These are phyloP conservation scores for Vaccinium macrocarpon DNA, from an alignment of 148 eudicot species.

Conservation along the genomic window DNA sequence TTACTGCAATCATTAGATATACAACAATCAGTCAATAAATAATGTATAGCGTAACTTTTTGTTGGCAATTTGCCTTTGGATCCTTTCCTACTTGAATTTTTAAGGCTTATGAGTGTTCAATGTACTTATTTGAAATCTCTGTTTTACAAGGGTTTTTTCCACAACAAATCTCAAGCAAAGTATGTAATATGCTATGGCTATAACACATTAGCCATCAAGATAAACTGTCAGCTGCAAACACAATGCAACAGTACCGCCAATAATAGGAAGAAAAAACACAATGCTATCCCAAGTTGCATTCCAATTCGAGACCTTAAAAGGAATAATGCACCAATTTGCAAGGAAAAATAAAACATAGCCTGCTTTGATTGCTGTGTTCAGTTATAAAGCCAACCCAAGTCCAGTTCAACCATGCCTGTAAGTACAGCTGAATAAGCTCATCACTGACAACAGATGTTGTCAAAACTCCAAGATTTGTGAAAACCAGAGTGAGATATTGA, in stretches of 20 bases:
- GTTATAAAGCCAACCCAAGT: neutral
- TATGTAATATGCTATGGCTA: no score
- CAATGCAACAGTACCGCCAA: neutral
- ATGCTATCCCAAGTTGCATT: neutral
- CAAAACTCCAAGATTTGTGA: conserved; percentile 81
- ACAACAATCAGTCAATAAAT: no score
- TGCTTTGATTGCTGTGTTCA: no score
- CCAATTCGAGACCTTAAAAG: neutral
- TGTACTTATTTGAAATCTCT: no score
- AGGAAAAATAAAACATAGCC: neutral
- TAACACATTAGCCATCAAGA: neutral
- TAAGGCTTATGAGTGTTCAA: no score
- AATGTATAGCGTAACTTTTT: no score
- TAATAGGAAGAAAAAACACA: no score
- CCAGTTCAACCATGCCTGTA: conserved; percentile 26
- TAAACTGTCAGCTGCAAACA: neutral
- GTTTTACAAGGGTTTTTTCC: no score
- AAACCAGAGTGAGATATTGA: conserved; percentile 79
- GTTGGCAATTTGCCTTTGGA: no score
- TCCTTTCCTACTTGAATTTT: no score
- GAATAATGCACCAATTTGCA: neutral
- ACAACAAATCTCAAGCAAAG: no score
- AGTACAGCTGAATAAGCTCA: conserved; percentile 88
- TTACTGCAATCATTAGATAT: no score
- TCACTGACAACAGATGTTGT: conserved; percentile 96